Conservation (phyloP, 257 asterid species). For the Cordia subcordata region DNA sequence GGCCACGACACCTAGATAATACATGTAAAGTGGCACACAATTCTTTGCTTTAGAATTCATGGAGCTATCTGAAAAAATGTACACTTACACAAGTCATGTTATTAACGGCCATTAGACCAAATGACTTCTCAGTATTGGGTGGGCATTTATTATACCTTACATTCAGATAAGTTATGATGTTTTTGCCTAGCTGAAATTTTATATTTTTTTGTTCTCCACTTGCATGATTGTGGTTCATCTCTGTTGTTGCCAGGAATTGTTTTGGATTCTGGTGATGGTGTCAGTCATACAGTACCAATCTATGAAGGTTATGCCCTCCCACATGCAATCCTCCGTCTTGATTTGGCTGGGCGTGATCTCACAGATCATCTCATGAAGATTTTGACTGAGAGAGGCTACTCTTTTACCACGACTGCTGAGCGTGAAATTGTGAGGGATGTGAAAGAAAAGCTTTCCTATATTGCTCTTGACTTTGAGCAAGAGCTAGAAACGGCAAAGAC, state of each 20-base stretch:
- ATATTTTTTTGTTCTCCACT: not conserved
- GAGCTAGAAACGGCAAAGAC: constrained; percentile 64
- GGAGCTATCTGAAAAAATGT: too few relatives aligned
- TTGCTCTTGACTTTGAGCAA: constrained; percentile 73
- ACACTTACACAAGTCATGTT: too few relatives aligned
- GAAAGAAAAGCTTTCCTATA: constrained; percentile 77
- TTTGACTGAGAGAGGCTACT: constrained; percentile 64
- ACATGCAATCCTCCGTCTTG: constrained; percentile 76
- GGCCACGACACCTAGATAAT: too few relatives aligned
- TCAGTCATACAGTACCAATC: constrained; percentile 80
- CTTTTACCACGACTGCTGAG: constrained; percentile 72
- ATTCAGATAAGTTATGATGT: too few relatives aligned
- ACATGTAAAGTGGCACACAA: too few relatives aligned
- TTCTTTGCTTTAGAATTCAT: too few relatives aligned
- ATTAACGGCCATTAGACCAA: too few relatives aligned
- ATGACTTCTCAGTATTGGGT: too few relatives aligned
- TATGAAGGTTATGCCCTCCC: constrained; percentile 83
- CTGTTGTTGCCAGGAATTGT: constrained; percentile 49
- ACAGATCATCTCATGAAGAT: constrained; percentile 72
- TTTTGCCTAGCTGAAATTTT: not conserved
- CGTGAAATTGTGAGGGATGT: constrained; percentile 80
- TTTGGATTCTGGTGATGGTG: constrained; percentile 83
- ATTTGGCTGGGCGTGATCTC: constrained; percentile 76
- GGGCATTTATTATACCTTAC: too few relatives aligned
- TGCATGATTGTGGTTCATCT: not conserved